Conservation (phyloP, 805 yeast species). For the Brettanomyces bruxellensis region DNA sequence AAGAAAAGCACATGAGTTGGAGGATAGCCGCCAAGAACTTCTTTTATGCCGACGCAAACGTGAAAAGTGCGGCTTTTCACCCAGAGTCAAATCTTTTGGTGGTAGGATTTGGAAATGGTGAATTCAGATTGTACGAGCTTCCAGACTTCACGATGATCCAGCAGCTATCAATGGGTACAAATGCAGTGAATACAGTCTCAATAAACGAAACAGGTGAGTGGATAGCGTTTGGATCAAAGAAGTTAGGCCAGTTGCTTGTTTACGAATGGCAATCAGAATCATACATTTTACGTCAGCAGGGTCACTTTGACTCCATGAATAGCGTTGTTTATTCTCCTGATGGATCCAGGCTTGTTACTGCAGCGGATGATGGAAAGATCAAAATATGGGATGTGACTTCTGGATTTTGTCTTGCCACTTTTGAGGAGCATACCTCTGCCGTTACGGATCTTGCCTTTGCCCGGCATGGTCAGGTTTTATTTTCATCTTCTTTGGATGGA, state of each 20-base stretch:
- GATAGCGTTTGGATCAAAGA: slow-evolving; percentile 90
- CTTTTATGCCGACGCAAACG: slow-evolving; percentile 62
- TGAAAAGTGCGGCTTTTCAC: slow-evolving; percentile 81
- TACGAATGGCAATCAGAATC: slow-evolving; percentile 99
- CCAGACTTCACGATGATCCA: slow-evolving; percentile 76
- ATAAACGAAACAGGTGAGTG: slow-evolving; percentile 88
- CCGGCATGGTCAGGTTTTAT: slow-evolving; percentile 81
- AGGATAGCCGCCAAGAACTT: slow-evolving; percentile 70
- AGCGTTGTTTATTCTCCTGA: slow-evolving; percentile 86
- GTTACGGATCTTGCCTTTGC: slow-evolving; percentile 87
- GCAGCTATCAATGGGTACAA: slow-evolving; percentile 85
- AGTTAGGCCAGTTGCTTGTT: slow-evolving; percentile 86
- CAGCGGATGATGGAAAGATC: slow-evolving; percentile 93
- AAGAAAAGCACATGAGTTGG: slow-evolving; percentile 56
- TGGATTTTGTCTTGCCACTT: slow-evolving; percentile 89
- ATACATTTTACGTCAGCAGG: slow-evolving; percentile 90
- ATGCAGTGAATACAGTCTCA: slow-evolving; percentile 73
- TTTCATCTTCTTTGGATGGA: slow-evolving; percentile 90
- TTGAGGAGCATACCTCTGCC: slow-evolving; percentile 82
- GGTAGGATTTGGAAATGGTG: slow-evolving; percentile 85
- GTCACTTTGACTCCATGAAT: slow-evolving; percentile 89
- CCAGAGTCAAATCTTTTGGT: slow-evolving; percentile 60
- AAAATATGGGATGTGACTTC: slow-evolving; percentile 93
- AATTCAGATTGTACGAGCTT: slow-evolving; percentile 82
- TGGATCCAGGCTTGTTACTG: slow-evolving; percentile 86